A percentile compares a stretch with the other conserved stretches of the same genome.
Evolutionary conservation across 2,329 filamentous ascomycete species (phyloP).

Genomic region (Ophiostoma ips): DNA sequence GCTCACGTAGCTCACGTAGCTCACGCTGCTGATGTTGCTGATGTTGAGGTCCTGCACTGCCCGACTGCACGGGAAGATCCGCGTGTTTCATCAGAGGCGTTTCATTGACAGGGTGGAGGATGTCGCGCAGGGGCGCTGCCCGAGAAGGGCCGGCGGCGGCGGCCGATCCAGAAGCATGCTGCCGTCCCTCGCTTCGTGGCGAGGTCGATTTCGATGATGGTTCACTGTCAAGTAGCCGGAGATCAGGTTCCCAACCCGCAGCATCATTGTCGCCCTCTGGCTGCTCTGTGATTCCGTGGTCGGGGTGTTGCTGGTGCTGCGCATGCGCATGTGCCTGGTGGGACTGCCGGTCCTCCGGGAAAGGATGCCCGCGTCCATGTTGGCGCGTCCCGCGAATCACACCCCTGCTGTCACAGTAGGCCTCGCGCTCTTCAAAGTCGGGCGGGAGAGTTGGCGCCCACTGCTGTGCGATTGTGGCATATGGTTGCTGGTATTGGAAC

Average conservation of each 20-base stretch:
- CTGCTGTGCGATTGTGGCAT: neutral
- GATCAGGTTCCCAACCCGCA: no score
- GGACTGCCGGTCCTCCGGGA: no score
- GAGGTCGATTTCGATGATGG: no score
- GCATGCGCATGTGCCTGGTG: neutral
- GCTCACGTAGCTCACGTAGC: no score
- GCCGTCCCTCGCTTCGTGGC: no score
- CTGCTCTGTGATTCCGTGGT: neutral
- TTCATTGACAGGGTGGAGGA: slow-evolving; percentile 7
- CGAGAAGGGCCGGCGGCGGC: neutral
- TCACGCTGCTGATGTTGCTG: no score
- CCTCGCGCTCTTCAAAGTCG: neutral
- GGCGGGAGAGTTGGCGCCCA: neutral
- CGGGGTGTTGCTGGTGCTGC: neutral
- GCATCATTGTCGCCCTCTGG: no score
- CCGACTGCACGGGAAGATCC: neutral
- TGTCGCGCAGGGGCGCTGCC: slow-evolving; percentile 4
- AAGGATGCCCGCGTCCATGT: no score
- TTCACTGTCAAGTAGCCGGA: no score
- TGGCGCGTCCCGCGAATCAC: neutral
- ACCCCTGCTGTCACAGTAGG: neutral
- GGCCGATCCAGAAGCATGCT: neutral
- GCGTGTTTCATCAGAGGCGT: neutral
- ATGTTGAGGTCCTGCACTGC: neutral
- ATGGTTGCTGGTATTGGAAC: neutral